Percentiles rank a stretch among this genome's conserved stretches.
These are phyloP conservation scores for Simmondsia chinensis DNA, from an alignment of 148 eudicot species.

Conservation along the genomic window DNA sequence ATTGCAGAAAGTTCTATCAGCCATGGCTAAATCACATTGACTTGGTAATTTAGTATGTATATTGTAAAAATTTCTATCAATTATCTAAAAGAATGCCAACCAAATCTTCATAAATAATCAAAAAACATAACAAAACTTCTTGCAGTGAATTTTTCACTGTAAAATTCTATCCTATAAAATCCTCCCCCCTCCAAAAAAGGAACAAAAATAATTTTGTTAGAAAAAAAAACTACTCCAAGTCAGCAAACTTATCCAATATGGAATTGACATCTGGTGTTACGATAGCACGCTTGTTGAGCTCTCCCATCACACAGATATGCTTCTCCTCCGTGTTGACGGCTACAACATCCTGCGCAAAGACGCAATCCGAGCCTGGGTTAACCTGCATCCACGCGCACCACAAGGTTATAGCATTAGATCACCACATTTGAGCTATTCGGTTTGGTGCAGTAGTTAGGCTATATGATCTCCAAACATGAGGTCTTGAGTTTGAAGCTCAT, in stretches of 20 bases:
- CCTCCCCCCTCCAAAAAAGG: no score
- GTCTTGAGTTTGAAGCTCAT: not conserved
- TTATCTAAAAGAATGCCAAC: no score
- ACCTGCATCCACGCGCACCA: conserved; percentile 44
- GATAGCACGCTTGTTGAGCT: conserved; percentile 55
- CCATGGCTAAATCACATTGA: no score
- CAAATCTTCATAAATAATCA: no score
- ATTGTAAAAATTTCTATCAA: no score
- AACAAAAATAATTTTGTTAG: not conserved
- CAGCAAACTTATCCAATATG: conserved; percentile 29
- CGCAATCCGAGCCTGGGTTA: conserved; percentile 43
- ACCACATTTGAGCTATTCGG: no score
- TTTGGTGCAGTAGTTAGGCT: not conserved
- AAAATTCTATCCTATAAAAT: no score
- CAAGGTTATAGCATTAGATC: conserved; percentile 4
- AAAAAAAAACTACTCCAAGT: conserved; percentile 16
- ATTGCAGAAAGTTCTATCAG: no score
- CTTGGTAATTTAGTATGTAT: no score
- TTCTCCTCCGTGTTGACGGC: conserved; percentile 45
- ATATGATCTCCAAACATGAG: not conserved
- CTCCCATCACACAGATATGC: conserved; percentile 45
- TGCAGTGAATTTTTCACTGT: no score
- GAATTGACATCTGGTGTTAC: conserved; percentile 63
- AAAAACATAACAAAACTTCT: no score
- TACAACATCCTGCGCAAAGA: conserved; percentile 63